Evolutionary conservation across 202 grass and related monocot genomes (phyloP), one percentile per base, ranked within the genome.

Genomic region (Musa balbisiana): DNA sequence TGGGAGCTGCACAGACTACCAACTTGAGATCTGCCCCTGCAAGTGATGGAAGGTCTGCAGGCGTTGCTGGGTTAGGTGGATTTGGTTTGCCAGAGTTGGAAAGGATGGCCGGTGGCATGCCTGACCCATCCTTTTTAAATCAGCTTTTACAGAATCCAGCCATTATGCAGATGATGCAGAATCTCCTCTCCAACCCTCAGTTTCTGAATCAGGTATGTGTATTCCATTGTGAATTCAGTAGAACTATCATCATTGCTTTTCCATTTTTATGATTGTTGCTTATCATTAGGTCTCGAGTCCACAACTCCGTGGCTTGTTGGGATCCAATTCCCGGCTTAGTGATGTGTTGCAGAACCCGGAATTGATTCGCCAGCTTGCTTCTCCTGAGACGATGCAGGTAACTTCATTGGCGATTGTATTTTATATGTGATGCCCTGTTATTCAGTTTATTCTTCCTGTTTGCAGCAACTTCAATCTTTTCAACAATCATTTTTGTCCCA

Each of bases 101-200:
- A 83, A 87, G 76, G 71, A 76, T 76, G 73, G 79, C 76, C 19
- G 79, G 86, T 73, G 76, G 81, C 63, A 69, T 81, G 74, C 84
- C 82, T 54, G 92, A 96, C 75, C 56, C 85, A 62, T 79, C 89
- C 53, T 10, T 79, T 73, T 20, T 87, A 6, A 96, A 13, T 77
- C 89, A 96, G 79, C 51, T 88, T 74, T 72, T 96, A 71, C 92
- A 92, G 90, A 96, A 92, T 69, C 89, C 89, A 9, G 81, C 79
- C 60, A 89, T 92, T 79, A 88, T 89, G 88, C 88, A 95, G 74
- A 87, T 89, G 92, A 80, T 91, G 86, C 92, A 96, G 59, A 95
- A 54, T 80, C 55, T 95, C 51, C 81, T 96, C 74, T 83, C 92
- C 81, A 86, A 91, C 53, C 88, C 92, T 73, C 92, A 96, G 75